phyloP scores from a whole-genome alignment of 225 moss, liverwort and hornwort genomes.

The Pleurozium schreberi region DNA sequence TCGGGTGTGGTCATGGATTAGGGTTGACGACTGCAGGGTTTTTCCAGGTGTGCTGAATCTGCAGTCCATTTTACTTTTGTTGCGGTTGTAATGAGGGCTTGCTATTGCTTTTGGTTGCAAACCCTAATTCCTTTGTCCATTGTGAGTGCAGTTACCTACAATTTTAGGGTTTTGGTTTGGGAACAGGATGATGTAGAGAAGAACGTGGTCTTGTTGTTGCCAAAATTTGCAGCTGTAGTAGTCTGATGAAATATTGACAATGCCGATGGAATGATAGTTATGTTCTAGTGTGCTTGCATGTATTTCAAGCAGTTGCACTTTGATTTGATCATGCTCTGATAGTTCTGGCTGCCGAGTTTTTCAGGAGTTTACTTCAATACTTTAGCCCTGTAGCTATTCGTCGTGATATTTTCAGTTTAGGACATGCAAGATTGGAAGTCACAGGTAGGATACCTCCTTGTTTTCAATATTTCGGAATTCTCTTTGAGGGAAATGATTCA shows the following conservation, averaged over 20 bases:
- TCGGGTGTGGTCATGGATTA: background rate
- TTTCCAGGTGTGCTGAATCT: background rate
- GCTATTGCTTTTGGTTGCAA: background rate
- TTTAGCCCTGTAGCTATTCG: background rate
- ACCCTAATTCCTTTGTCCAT: background rate
- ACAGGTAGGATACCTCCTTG: background rate
- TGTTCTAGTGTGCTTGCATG: background rate
- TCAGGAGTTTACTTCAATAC: background rate
- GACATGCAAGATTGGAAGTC: background rate
- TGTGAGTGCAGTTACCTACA: background rate
- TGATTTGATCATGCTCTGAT: background rate
- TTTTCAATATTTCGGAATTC: background rate
- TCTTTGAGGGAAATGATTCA: background rate
- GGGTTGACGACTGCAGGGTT: no score
- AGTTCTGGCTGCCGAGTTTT: background rate
- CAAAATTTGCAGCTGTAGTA: background rate
- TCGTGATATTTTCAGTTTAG: background rate
- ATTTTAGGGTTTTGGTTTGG: background rate
- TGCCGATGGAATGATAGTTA: background rate
- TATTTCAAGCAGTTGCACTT: background rate
- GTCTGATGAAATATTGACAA: background rate
- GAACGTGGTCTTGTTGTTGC: background rate
- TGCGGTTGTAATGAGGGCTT: background rate
- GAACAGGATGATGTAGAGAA: background rate
- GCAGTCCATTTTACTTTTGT: background rate